Percentiles rank a stretch among this genome's conserved stretches.
These are phyloP conservation scores for Plasmodium knowlesi DNA, from an alignment of 169 alveolate genomes.

Conservation along the genomic window DNA sequence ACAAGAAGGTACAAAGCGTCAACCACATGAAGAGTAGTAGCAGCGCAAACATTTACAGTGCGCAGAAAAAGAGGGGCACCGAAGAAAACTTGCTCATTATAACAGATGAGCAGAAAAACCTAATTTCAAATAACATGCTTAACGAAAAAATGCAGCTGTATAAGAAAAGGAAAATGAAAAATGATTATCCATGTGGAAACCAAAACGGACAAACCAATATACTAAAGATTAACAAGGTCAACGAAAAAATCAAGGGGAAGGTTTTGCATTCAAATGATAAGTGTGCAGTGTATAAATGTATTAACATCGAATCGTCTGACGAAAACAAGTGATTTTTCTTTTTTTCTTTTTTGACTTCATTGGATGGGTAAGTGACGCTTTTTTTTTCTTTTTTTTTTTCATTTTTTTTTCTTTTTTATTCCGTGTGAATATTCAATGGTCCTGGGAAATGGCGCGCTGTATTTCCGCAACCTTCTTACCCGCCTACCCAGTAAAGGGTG, in stretches of 20 bases:
- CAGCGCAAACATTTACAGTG: not conserved
- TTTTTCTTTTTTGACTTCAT: not conserved
- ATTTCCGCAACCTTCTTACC: not conserved
- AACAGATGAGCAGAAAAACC: conserved; percentile 9
- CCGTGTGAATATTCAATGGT: not conserved
- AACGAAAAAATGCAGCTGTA: conserved; percentile 37
- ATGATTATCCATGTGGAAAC: conserved; percentile 2
- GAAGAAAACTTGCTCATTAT: conserved; percentile 19
- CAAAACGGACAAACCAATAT: not conserved
- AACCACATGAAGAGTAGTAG: not conserved
- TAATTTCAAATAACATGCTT: not conserved
- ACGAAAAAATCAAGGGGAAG: conserved; percentile 28
- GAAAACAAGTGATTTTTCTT: conserved; percentile 7
- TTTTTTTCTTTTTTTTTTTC: too few species aligned
- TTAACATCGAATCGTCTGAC: conserved; percentile 25
- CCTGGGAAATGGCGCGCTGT: not conserved
- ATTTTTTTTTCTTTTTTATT: not conserved
- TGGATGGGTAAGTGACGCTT: not conserved
- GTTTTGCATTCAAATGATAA: not conserved
- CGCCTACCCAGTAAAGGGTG: not conserved
- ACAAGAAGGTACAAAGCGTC: not conserved
- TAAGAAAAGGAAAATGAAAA: conserved; percentile 54
- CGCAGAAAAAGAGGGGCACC: conserved; percentile 7
- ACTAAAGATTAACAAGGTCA: conserved; percentile 1
- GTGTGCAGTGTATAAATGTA: not conserved